A percentile compares a stretch with the other conserved stretches of the same genome.
Evolutionary conservation across 768 basidiomycete species (phyloP).

Genomic region (Clavulina sp.): DNA sequence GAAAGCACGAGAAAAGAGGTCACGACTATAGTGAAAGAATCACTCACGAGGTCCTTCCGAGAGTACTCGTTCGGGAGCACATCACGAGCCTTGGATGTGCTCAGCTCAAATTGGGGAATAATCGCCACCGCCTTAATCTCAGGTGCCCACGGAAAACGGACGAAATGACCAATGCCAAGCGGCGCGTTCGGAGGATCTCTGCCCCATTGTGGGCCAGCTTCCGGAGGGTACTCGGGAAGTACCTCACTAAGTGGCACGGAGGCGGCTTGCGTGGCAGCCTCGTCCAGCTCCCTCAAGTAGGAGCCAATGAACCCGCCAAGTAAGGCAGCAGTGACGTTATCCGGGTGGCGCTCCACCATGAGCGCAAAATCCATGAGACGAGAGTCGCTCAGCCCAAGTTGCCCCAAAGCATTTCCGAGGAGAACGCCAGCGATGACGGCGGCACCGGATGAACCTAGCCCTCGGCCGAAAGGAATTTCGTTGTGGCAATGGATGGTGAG

Average conservation of each 20-base stretch:
- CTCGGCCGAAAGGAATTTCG: slow-evolving; percentile 94
- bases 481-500: slow-evolving; percentile 68
- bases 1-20: neutral
- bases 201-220: slow-evolving; percentile 88
- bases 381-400: slow-evolving; percentile 44
- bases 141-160: slow-evolving; percentile 72
- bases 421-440: slow-evolving; percentile 97
- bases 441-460: slow-evolving; percentile 92
- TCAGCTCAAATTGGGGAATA: slow-evolving; percentile 88
- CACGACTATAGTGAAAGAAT: neutral
- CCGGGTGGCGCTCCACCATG: slow-evolving; percentile 98
- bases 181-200: slow-evolving; percentile 76
- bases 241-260: slow-evolving; percentile 92
- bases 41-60: slow-evolving; percentile 73
- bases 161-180: slow-evolving; percentile 79
- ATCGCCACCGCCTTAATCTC: slow-evolving; percentile 85
- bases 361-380: slow-evolving; percentile 88
- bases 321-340: slow-evolving; percentile 95
- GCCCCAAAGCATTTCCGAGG: slow-evolving; percentile 68
- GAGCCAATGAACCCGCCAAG: slow-evolving; percentile 95
- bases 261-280: slow-evolving; percentile 61
- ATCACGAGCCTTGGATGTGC: slow-evolving; percentile 83
- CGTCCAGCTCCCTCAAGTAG: slow-evolving; percentile 80
- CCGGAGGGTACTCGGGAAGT: slow-evolving; percentile 83
- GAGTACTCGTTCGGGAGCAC: slow-evolving; percentile 77